A percentile compares a stretch with the other conserved stretches of the same genome.
Conservation (phyloP, 257 asterid genomes). For the Parsonsia alboflavescens region DNA sequence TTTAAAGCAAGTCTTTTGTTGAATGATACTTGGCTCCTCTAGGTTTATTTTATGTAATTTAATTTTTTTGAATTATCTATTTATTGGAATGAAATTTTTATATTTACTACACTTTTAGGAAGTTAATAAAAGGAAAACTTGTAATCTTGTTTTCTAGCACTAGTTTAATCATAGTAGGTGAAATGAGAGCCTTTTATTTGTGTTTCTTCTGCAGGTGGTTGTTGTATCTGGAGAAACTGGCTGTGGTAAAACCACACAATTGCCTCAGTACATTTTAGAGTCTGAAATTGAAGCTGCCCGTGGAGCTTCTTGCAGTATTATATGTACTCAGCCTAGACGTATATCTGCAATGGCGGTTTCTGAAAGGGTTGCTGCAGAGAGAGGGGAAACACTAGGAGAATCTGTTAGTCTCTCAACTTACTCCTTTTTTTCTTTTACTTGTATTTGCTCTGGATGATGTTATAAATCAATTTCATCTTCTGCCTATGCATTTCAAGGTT, state of each 20-base stretch:
- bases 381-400: slow-evolving; percentile 88
- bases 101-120: background rate
- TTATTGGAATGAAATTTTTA: background rate
- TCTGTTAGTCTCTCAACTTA: slow-evolving; percentile 50
- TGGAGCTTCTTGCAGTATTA: slow-evolving; percentile 80
- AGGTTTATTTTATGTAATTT: background rate
- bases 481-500: slow-evolving; percentile 38
- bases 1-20: background rate
- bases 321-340: slow-evolving; percentile 94
- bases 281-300: slow-evolving; percentile 64
- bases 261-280: slow-evolving; percentile 89
- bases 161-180: background rate
- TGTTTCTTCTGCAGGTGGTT: slow-evolving; percentile 53
- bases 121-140: background rate
- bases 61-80: background rate
- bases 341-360: slow-evolving; percentile 89
- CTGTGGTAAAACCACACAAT: slow-evolving; percentile 89
- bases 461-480: slow-evolving; percentile 6
- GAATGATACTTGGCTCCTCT: background rate
- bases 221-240: slow-evolving; percentile 95
- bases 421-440: slow-evolving; percentile 4
- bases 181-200: slow-evolving; percentile 11
- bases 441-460: background rate
- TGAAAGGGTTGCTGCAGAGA: slow-evolving; percentile 94
- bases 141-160: background rate